Base-by-base conservation (phyloP, 768 basidiomycete genomes). In the Kwoniella dendrophila region DNA sequence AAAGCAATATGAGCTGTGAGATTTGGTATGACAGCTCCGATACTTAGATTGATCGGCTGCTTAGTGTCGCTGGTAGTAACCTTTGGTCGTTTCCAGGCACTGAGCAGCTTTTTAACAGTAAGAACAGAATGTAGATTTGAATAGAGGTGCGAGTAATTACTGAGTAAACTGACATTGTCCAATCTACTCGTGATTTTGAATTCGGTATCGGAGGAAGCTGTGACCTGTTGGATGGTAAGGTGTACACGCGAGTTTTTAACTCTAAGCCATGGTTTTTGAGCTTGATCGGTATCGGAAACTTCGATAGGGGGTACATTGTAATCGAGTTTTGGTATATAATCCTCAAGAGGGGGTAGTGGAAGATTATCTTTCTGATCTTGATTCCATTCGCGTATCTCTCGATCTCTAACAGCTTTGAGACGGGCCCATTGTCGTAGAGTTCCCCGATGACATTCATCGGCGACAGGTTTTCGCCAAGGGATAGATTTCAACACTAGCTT, bases 101-200 rank as follows among this genome's bases (percentile, higher is more conserved):
- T 69, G 70, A 24, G 41, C 27, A 90, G 72, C 0, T 76, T 72
- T 63, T 81, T 78, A 14, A 88, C 30, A 2, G 85, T 85, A 47
- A 84, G 83, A 7, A 82, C 51, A 10, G 87, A 89, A 49, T 91
- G 83, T 43, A 92, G 80, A 16, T 82, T 69, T 68, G 86, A 87
- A 73, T 93, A 93, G 30, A 87, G 80, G 73, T 88, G 86, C 16
- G 85, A 84, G 11, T 82, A 76, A 60, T 86, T 84, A 48, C 74
- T 63, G 40, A 73, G 50, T 10, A 66, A 49, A 29, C 68, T 47
- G 49, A 68, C 66, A 22, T 53, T 32, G 20, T 51, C 61, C 4
- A 73, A 30, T 26, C 61, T 43, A 16, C 41, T 41, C 0, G 55
- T 56, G 27, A 66, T n/a, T 18, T 72, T 56, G 30, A 65, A 20